A percentile compares a stretch with the other conserved stretches of the same genome.
These are phyloP conservation scores for Diutina rugosa DNA, from an alignment of 1,139 yeast genomes.

Conservation along the genomic window DNA sequence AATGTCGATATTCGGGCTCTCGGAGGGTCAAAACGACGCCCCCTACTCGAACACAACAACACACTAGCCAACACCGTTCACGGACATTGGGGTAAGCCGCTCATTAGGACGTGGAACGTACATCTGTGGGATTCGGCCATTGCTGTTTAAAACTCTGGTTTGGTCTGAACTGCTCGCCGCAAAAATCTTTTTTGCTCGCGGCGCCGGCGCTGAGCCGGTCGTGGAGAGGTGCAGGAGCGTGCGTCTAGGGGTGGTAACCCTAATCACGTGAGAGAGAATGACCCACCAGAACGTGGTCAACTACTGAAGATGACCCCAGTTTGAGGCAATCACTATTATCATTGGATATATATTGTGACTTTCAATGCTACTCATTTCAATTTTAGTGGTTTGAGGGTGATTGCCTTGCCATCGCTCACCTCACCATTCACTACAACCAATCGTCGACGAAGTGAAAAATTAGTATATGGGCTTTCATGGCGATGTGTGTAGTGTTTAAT, in stretches of 20 bases:
- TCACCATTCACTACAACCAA: too few species aligned
- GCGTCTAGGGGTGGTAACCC: background rate
- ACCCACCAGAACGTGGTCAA: background rate
- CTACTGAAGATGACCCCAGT: background rate
- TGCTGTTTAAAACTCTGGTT: conserved; percentile 13
- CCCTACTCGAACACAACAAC: background rate
- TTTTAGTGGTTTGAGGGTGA: too few species aligned
- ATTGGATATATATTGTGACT: too few species aligned
- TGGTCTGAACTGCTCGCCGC: conserved; percentile 4
- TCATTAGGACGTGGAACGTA: conserved; percentile 27
- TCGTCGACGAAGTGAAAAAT: too few species aligned
- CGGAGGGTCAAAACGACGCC: background rate
- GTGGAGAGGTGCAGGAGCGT: background rate
- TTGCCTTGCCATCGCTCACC: too few species aligned
- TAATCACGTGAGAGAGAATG: background rate
- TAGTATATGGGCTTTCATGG: too few species aligned
- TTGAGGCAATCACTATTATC: background rate
- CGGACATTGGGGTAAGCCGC: background rate
- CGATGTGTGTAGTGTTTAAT: too few species aligned
- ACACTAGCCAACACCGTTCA: background rate
- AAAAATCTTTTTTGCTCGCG: background rate
- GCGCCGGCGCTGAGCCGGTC: background rate
- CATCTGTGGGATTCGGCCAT: conserved; percentile 98
- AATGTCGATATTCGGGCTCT: background rate
- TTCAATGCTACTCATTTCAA: too few species aligned